phyloP scores from a whole-genome alignment of 2,329 filamentous ascomycete genomes.

The Sclerotinia nivalis region DNA sequence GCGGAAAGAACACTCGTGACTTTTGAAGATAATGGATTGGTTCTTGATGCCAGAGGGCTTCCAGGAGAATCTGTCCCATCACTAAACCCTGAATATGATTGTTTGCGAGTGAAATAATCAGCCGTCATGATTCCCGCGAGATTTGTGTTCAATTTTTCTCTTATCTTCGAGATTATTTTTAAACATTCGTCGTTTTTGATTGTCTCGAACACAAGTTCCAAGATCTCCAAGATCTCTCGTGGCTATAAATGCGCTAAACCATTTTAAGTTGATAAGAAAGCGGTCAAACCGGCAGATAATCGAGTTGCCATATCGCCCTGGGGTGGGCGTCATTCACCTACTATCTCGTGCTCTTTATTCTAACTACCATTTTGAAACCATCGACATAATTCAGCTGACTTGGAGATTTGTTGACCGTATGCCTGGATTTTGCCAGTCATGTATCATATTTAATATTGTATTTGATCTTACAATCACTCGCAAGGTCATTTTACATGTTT shows the following conservation, averaged over 20 bases:
- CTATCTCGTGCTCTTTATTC: slow-evolving; percentile 19
- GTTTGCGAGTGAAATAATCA: slow-evolving; percentile 37
- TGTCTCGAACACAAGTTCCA: slow-evolving; percentile 6
- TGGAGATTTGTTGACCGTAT: slow-evolving; percentile 12
- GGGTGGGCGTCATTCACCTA: slow-evolving; percentile 6
- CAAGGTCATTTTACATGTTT: slow-evolving; percentile 29
- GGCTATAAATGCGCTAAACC: slow-evolving; percentile 1
- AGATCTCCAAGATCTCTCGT: not conserved
- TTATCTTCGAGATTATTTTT: not conserved
- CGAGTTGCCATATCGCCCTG: not conserved
- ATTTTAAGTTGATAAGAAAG: slow-evolving; percentile 17
- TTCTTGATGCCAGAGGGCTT: slow-evolving; percentile 39
- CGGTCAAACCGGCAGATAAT: slow-evolving; percentile 20
- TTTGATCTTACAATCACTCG: not conserved
- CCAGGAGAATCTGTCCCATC: slow-evolving; percentile 34
- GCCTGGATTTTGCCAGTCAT: not conserved
- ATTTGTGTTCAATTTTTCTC: not conserved
- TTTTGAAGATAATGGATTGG: slow-evolving; percentile 73
- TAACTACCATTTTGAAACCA: slow-evolving; percentile 14
- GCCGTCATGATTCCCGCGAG: slow-evolving; percentile 31
- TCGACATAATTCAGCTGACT: slow-evolving; percentile 14
- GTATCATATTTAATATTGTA: slow-evolving; percentile 12
- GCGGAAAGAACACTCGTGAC: slow-evolving; percentile 84
- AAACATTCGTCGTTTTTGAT: not conserved
- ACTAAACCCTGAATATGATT: slow-evolving; percentile 28